Conservation (phyloP, 257 asterid genomes). For the Plantago major region DNA sequence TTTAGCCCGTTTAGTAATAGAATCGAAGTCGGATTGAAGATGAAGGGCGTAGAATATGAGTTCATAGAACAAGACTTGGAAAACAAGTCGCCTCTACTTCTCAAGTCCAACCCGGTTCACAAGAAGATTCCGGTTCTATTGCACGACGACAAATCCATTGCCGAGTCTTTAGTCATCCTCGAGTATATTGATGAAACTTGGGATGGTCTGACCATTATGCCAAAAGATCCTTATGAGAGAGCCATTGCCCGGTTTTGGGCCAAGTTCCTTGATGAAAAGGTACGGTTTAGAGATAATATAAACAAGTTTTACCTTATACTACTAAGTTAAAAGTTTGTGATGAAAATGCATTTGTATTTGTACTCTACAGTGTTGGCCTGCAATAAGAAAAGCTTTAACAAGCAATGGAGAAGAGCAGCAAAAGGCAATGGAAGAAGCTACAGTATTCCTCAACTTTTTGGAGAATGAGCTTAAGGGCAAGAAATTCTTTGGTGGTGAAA, state of each 20-base stretch:
- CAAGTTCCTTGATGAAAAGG: conserved; percentile 34
- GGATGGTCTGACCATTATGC: conserved; percentile 20
- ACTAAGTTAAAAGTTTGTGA: neutral
- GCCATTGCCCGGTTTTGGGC: conserved; percentile 36
- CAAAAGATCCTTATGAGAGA: conserved; percentile 26
- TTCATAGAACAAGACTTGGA: conserved; percentile 17
- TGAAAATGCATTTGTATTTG: neutral
- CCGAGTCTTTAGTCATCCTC: conserved; percentile 26
- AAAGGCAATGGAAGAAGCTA: conserved; percentile 31
- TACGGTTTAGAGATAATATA: no score
- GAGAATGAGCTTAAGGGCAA: conserved; percentile 32
- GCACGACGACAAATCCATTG: conserved; percentile 26
- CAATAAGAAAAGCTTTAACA: conserved; percentile 23
- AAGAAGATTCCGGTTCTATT: conserved; percentile 27
- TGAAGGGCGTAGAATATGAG: neutral
- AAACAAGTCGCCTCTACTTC: conserved; percentile 20
- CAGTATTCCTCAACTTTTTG: conserved; percentile 15
- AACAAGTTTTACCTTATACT: no score
- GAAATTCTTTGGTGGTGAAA: conserved; percentile 22
- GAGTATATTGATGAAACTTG: conserved; percentile 41
- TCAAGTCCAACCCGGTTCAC: conserved; percentile 27
- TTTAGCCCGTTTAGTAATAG: no score
- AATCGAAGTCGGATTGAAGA: no score
- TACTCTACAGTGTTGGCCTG: conserved; percentile 17
- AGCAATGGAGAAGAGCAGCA: conserved; percentile 25